Percentiles rank a stretch among this genome's conserved stretches.
Conservation (phyloP, 2,329 filamentous ascomycete genomes). For the Orbilia oligospora region DNA sequence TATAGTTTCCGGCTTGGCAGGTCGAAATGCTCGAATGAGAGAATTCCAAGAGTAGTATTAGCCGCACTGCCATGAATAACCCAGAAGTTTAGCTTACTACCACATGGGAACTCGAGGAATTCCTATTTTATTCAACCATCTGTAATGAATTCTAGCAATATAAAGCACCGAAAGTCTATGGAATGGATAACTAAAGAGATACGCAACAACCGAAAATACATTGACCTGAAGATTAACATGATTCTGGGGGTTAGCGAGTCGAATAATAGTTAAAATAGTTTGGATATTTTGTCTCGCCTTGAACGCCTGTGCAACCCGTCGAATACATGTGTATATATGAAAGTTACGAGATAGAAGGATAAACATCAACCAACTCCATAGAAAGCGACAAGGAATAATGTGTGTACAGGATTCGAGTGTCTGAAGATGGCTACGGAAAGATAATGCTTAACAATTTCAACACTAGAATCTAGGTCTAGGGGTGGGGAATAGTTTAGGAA, state of each 20-base stretch:
- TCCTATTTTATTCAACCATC: not conserved
- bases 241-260: not conserved
- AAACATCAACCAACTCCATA: conserved; percentile 32
- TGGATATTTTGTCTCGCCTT: not conserved
- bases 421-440: not conserved
- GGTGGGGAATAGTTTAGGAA: not conserved
- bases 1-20: too few relatives aligned
- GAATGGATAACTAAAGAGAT: not conserved
- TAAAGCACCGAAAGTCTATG: not conserved
- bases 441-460: not conserved
- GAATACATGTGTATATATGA: not conserved
- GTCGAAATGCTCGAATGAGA: too few relatives aligned
- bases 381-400: conserved; percentile 20
- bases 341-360: conserved; percentile 1
- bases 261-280: not conserved
- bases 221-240: not conserved
- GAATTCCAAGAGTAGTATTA: too few relatives aligned
- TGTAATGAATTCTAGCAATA: not conserved
- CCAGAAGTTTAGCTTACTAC: too few relatives aligned
- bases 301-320: not conserved
- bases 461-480: not conserved
- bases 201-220: not conserved
- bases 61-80: too few relatives aligned
- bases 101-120: too few relatives aligned
- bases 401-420: too few relatives aligned